Evolutionary conservation across 306 rosid genomes (phyloP).

Genomic region (Spatholobus suberectus): DNA sequence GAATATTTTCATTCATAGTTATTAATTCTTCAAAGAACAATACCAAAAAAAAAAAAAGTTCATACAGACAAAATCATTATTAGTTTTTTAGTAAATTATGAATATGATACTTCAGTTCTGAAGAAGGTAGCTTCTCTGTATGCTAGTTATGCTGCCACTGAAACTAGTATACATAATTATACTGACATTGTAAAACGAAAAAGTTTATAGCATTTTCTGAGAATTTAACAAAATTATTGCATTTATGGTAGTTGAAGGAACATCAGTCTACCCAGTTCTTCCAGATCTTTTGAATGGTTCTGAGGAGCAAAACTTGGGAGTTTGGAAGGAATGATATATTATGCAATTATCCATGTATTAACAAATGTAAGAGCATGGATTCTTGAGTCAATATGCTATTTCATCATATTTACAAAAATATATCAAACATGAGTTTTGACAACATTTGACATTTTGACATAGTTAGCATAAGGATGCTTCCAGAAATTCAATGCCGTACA

Average conservation of each 20-base stretch:
- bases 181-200: neutral
- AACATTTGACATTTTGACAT: constrained; percentile 31
- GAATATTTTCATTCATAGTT: neutral
- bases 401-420: neutral
- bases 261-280: neutral
- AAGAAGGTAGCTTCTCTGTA: neutral
- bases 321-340: neutral
- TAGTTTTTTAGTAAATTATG: neutral
- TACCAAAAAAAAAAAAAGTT: neutral
- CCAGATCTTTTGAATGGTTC: neutral
- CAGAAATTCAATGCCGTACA: neutral
- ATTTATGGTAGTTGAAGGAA: neutral
- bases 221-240: neutral
- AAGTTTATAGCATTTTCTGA: neutral
- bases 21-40: constrained; percentile 5
- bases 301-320: neutral
- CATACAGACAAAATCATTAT: constrained; percentile 4
- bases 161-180: neutral
- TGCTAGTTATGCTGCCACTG: neutral
- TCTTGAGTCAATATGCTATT: neutral
- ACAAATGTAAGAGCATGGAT: neutral
- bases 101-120: neutral
- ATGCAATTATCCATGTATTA: neutral
- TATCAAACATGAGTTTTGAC: neutral
- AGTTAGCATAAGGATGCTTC: neutral